Percentiles rank a stretch among this genome's conserved stretches.
These are phyloP conservation scores for Mentha longifolia DNA, from an alignment of 257 asterid genomes.

Conservation along the genomic window DNA sequence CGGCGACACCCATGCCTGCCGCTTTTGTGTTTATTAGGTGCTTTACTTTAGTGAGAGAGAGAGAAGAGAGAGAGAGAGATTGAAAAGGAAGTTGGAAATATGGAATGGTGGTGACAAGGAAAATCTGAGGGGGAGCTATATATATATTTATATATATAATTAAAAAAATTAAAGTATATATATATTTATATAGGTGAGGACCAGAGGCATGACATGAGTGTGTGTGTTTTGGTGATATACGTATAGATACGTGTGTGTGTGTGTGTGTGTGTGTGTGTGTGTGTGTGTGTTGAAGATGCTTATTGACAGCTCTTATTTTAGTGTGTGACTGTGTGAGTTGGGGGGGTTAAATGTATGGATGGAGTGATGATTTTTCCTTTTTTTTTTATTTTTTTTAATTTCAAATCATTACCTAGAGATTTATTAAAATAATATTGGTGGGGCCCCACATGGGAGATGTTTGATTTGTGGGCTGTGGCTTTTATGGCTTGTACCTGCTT, in stretches of 20 bases:
- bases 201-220: conserved; percentile 54
- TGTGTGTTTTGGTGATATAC: neutral
- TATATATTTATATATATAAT: conserved; percentile 28
- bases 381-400: neutral
- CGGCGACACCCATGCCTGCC: conserved; percentile 48
- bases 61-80: no score
- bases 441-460: conserved; percentile 31
- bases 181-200: conserved; percentile 40
- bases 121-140: conserved; percentile 48
- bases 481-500: conserved; percentile 26
- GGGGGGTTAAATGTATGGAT: conserved; percentile 30
- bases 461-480: conserved; percentile 25
- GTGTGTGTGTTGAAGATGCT: conserved; percentile 46
- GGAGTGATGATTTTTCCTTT: conserved; percentile 16
- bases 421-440: neutral
- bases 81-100: conserved; percentile 24
- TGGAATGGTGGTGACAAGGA: conserved; percentile 60
- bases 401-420: neutral
- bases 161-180: no score
- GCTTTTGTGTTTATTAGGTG: conserved; percentile 8
- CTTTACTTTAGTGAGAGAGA: neutral
- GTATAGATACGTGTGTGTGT: conserved; percentile 27
- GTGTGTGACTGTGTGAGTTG: conserved; percentile 30
- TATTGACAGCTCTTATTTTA: conserved; percentile 36
- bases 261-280: no score